Conservation (phyloP, 2,329 filamentous ascomycete species). For the Calonectria crousiana region DNA sequence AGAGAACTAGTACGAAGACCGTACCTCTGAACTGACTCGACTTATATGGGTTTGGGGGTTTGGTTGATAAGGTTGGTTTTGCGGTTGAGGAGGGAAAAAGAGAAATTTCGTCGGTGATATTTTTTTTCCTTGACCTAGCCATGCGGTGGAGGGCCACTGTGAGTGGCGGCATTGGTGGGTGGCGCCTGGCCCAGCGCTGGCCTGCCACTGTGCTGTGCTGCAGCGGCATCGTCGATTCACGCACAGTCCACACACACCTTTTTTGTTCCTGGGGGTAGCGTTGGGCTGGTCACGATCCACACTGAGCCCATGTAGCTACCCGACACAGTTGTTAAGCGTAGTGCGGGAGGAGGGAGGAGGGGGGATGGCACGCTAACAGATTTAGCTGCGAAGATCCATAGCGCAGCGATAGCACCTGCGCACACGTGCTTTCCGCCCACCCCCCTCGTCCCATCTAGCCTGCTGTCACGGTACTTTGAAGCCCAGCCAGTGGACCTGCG, state of each 20-base stretch:
- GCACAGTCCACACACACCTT: constrained; percentile 11
- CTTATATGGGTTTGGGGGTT: constrained; percentile 57
- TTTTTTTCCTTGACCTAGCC: constrained; percentile 51
- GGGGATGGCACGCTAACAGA: constrained; percentile 32
- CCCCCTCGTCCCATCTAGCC: constrained; percentile 32
- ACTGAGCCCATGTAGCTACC: constrained; percentile 27
- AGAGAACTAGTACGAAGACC: constrained; percentile 70
- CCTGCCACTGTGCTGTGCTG: constrained; percentile 8
- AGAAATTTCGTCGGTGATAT: constrained; percentile 53
- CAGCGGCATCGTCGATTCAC: not conserved
- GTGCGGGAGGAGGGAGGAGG: not conserved
- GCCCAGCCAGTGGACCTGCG: constrained; percentile 25
- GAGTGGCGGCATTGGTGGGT: constrained; percentile 27
- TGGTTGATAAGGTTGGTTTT: constrained; percentile 63
- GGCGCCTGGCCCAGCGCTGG: constrained; percentile 30
- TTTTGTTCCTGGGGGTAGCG: constrained; percentile 14
- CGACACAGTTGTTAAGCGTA: constrained; percentile 28
- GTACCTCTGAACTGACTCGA: constrained; percentile 67
- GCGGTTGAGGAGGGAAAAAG: constrained; percentile 58
- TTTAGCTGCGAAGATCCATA: not conserved
- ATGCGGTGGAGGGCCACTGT: constrained; percentile 38
- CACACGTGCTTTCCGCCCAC: constrained; percentile 32
- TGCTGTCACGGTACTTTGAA: constrained; percentile 37
- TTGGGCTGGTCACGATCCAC: constrained; percentile 16
- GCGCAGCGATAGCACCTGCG: constrained; percentile 20